Conservation (phyloP, 441 rosid genomes). For the Pelargonium myrrhifolium region DNA sequence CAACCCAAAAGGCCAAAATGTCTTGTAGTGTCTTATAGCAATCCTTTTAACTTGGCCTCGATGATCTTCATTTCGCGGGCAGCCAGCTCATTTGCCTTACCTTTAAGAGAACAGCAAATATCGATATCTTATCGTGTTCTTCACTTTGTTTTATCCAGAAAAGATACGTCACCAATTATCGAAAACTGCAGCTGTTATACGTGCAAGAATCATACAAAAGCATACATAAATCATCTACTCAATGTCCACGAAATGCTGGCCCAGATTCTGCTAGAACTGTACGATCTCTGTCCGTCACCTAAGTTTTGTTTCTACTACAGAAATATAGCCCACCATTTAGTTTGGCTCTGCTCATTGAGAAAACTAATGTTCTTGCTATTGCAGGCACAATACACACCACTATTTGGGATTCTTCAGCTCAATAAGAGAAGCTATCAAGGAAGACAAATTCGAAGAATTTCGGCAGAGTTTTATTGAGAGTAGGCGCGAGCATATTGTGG, state of each 20-base stretch:
- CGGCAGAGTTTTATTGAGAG: constrained; percentile 31
- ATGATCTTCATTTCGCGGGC: background rate
- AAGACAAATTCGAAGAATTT: constrained; percentile 44
- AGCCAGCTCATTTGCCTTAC: too few species aligned
- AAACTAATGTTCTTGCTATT: constrained; percentile 10
- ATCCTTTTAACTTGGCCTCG: too few species aligned
- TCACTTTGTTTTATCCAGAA: constrained; percentile 30
- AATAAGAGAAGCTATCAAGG: constrained; percentile 54
- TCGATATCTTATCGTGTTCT: background rate
- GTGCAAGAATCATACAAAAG: constrained; percentile 65
- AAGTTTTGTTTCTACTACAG: background rate
- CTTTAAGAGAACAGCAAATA: too few species aligned
- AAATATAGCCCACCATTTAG: background rate
- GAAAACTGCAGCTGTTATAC: constrained; percentile 56
- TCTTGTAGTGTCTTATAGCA: too few species aligned
- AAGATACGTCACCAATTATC: constrained; percentile 45
- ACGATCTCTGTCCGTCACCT: constrained; percentile 11
- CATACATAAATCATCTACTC: constrained; percentile 69
- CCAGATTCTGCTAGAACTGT: constrained; percentile 71
- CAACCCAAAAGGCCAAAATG: background rate
- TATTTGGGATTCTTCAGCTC: constrained; percentile 48
- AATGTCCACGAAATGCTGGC: constrained; percentile 74
- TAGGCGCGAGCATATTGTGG: constrained; percentile 33
- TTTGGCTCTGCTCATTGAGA: background rate
- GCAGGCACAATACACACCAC: constrained; percentile 79